Conservation (phyloP, 2,329 filamentous ascomycete species). For the Verticillium dahliae region DNA sequence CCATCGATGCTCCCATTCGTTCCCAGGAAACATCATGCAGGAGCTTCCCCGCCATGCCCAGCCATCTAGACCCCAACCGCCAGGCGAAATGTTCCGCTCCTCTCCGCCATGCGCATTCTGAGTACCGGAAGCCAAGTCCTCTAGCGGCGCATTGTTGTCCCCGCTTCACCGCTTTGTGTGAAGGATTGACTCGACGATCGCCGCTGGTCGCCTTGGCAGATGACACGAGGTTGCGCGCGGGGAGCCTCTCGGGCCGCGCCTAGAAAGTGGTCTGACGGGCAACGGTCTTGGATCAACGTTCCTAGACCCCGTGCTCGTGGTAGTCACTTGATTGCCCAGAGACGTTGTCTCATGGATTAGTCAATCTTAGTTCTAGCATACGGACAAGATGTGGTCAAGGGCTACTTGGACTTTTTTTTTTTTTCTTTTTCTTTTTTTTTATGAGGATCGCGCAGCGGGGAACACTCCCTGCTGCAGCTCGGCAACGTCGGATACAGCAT, state of each 20-base stretch:
- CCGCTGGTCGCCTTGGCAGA: neutral
- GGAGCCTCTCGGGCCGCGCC: neutral
- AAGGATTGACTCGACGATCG: neutral
- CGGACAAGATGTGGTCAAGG: too few species aligned
- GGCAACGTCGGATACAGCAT: too few species aligned
- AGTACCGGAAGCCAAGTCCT: neutral
- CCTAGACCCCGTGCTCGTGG: neutral
- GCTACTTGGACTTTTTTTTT: too few species aligned
- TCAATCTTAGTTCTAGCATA: too few species aligned
- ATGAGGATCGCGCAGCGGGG: too few species aligned
- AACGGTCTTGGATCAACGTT: neutral
- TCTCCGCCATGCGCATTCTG: neutral
- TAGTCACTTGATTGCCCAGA: neutral
- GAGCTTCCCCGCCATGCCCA: neutral
- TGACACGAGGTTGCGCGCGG: neutral
- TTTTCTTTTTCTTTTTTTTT: too few species aligned
- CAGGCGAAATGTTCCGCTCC: neutral
- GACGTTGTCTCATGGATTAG: too few species aligned
- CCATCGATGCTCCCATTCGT: neutral
- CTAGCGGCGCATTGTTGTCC: neutral
- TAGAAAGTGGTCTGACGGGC: neutral
- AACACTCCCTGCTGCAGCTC: too few species aligned
- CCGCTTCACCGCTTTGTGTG: neutral
- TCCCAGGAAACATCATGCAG: neutral
- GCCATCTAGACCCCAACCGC: neutral